A percentile compares a stretch with the other conserved stretches of the same genome.
Evolutionary conservation across 345 rosid species (phyloP).

Genomic region (Citrus sp.): DNA sequence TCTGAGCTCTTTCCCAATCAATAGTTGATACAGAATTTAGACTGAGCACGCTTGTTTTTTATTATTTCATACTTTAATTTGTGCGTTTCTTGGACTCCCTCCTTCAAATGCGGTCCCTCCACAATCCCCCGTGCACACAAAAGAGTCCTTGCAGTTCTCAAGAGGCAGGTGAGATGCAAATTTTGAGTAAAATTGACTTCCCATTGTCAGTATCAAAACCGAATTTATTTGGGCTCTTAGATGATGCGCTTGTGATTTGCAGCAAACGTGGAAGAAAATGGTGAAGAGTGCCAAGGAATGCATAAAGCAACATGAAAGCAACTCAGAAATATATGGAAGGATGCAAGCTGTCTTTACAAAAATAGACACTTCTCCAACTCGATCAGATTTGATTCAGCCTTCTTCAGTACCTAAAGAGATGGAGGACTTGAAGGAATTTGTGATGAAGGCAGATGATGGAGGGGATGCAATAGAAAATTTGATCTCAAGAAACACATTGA

Average conservation of each 20-base stretch:
- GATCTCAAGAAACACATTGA: slow-evolving; percentile 75
- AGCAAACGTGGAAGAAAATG: slow-evolving; percentile 72
- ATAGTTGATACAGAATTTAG: neutral
- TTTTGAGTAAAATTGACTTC: neutral
- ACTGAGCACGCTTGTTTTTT: neutral
- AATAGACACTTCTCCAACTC: slow-evolving; percentile 52
- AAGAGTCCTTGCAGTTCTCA: slow-evolving; percentile 82
- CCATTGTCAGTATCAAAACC: slow-evolving; percentile 2
- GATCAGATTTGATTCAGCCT: slow-evolving; percentile 34
- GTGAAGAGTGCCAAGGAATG: slow-evolving; percentile 71
- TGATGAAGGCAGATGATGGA: slow-evolving; percentile 55
- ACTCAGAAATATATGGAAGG: slow-evolving; percentile 69
- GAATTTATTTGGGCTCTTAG: slow-evolving; percentile 5
- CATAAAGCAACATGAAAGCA: slow-evolving; percentile 57
- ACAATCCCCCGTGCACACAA: slow-evolving; percentile 89
- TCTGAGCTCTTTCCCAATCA: neutral
- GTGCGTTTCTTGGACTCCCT: slow-evolving; percentile 85
- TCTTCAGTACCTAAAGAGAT: slow-evolving; percentile 55
- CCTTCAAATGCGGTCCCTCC: slow-evolving; percentile 96
- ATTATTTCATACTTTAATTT: slow-evolving; percentile 61
- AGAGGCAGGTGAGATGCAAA: slow-evolving; percentile 47
- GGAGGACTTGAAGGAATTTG: slow-evolving; percentile 65
- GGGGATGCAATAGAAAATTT: slow-evolving; percentile 38
- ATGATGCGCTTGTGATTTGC: slow-evolving; percentile 7
- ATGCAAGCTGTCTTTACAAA: slow-evolving; percentile 73